phyloP scores from a whole-genome alignment of 805 yeast species.

The Maudiozyma saulgeensis region DNA sequence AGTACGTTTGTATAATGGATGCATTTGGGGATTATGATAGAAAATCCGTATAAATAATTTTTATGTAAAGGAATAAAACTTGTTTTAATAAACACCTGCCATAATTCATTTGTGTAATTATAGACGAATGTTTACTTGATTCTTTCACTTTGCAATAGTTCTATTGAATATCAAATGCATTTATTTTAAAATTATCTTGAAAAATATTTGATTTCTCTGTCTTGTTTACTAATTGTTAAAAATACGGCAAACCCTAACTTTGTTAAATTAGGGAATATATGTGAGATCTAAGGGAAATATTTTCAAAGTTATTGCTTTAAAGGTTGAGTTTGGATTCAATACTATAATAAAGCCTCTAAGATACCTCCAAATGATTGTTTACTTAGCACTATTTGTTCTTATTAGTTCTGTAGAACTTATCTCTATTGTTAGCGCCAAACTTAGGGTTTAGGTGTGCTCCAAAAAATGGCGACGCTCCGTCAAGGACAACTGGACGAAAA shows the following conservation, averaged over 20 bases:
- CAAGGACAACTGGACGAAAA: background rate
- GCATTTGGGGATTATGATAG: constrained; percentile 3
- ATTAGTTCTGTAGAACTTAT: too few species aligned
- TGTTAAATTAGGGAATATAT: background rate
- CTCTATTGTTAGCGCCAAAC: too few species aligned
- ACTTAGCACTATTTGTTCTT: too few species aligned
- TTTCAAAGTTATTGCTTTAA: too few species aligned
- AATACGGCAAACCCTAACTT: background rate
- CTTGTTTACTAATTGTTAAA: background rate
- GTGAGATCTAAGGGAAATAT: too few species aligned
- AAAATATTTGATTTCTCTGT: background rate
- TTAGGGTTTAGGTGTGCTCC: too few species aligned
- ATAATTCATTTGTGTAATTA: background rate
- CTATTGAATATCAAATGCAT: background rate
- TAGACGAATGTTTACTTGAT: background rate
- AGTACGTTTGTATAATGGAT: constrained; percentile 12
- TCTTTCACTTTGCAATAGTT: too few species aligned
- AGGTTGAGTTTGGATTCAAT: too few species aligned
- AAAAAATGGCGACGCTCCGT: background rate
- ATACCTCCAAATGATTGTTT: too few species aligned
- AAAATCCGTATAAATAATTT: background rate
- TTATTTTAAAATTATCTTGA: background rate
- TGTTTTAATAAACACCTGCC: background rate
- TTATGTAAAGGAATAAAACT: too few species aligned
- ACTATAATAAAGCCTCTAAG: too few species aligned